These are phyloP conservation scores for Fusarium veterinarium DNA, from an alignment of 2,329 filamentous ascomycete genomes.

Conservation along the genomic window DNA sequence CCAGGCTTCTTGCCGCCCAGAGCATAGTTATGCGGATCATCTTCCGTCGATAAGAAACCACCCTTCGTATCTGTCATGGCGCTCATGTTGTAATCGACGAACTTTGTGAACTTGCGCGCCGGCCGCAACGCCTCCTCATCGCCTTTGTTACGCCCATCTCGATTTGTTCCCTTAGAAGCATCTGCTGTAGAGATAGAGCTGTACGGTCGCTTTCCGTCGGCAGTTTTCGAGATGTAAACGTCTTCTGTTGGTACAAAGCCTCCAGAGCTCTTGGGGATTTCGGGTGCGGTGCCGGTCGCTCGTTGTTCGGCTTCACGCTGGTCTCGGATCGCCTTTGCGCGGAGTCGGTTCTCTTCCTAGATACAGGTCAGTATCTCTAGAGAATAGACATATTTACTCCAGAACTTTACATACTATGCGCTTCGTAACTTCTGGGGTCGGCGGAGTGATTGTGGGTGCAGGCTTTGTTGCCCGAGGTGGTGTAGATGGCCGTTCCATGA, in stretches of 20 bases:
- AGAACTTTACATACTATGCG: constrained; percentile 60
- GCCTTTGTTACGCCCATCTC: constrained; percentile 71
- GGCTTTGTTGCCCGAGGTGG: constrained; percentile 54
- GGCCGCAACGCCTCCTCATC: constrained; percentile 72
- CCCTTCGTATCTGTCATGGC: constrained; percentile 99
- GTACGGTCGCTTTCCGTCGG: constrained; percentile 74
- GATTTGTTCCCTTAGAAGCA: constrained; percentile 67
- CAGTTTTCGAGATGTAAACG: constrained; percentile 63
- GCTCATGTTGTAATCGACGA: constrained; percentile 97
- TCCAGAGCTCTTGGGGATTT: constrained; percentile 65
- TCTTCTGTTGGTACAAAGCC: constrained; percentile 78
- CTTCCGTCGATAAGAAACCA: constrained; percentile 89
- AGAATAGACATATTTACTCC: fast-evolving
- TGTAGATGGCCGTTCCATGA: constrained; percentile 62
- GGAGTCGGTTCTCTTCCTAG: constrained; percentile 87
- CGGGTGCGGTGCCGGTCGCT: constrained; percentile 55
- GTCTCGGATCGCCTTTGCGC: constrained; percentile 86
- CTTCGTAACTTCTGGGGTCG: constrained; percentile 65
- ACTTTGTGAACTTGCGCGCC: constrained; percentile 90
- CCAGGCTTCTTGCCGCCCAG: constrained; percentile 60
- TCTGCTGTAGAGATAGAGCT: constrained; percentile 66
- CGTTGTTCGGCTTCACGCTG: constrained; percentile 74
- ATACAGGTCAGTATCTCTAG: not conserved
- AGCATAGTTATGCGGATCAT: constrained; percentile 90
- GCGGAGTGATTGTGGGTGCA: constrained; percentile 56